Evolutionary conservation across 768 basidiomycete species (phyloP).

Genomic region (Lentinula lateritia): DNA sequence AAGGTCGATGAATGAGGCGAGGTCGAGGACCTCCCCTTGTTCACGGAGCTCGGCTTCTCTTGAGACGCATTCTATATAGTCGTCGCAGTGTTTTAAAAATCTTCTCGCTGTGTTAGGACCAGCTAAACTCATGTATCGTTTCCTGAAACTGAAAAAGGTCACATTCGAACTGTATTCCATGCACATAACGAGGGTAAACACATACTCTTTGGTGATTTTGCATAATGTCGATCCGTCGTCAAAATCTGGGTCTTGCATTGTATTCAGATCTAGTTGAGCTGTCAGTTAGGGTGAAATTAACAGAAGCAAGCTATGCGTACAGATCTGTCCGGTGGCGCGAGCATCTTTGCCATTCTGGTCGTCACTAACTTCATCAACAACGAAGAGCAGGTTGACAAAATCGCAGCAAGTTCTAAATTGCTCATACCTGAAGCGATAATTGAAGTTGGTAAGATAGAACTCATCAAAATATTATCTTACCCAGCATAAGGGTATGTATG

Average conservation of each 20-base stretch:
- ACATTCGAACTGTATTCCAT: neutral
- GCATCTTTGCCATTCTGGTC: conserved; percentile 57
- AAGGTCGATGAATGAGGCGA: conserved; percentile 47
- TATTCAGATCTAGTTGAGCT: conserved; percentile 25
- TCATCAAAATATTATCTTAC: conserved; percentile 50
- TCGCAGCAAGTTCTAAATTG: conserved; percentile 18
- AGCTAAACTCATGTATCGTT: conserved; percentile 37
- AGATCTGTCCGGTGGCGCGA: conserved; percentile 43
- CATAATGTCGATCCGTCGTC: conserved; percentile 53
- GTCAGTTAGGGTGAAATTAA: neutral
- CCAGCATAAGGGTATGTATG: conserved; percentile 57
- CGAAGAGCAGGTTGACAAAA: conserved; percentile 53
- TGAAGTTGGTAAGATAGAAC: conserved; percentile 8
- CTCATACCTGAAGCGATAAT: neutral
- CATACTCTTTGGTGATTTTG: conserved; percentile 58
- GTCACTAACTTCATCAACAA: conserved; percentile 65
- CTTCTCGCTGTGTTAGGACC: conserved; percentile 43
- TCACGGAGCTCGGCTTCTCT: conserved; percentile 59
- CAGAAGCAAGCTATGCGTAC: conserved; percentile 12
- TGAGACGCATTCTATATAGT: conserved; percentile 55
- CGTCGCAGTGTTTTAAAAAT: conserved; percentile 46
- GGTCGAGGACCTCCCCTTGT: conserved; percentile 43
- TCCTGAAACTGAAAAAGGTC: conserved; percentile 39
- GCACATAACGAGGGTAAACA: conserved; percentile 6
- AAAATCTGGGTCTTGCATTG: conserved; percentile 46